Conservation (phyloP, 192 early-diverging fungal species). For the Geranomyces michiganensis region DNA sequence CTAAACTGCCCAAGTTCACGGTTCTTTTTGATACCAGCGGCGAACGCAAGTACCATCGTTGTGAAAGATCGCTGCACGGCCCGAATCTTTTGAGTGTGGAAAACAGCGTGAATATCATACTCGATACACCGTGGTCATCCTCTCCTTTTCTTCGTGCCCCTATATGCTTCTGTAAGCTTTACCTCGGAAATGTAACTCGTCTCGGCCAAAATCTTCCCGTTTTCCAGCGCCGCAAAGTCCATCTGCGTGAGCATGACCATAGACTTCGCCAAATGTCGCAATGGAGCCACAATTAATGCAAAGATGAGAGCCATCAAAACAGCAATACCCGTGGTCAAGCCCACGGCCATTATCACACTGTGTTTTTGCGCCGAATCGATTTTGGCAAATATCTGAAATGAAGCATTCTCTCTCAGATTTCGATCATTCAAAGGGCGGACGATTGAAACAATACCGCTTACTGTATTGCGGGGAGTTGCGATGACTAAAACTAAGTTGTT, state of each 20-base stretch:
- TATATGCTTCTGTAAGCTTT: background rate
- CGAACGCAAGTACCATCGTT: conserved; percentile 3
- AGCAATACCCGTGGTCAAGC: background rate
- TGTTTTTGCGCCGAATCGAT: background rate
- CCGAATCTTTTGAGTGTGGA: background rate
- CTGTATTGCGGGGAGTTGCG: background rate
- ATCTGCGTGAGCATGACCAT: conserved; percentile 3
- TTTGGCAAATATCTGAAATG: background rate
- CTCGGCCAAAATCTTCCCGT: conserved; percentile 5
- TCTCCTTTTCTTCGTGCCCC: background rate
- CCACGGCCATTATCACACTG: background rate
- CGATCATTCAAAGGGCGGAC: background rate
- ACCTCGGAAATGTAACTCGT: conserved; percentile 14
- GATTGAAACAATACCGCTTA: background rate
- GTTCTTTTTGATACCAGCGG: conserved; percentile 1
- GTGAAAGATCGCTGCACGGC: background rate
- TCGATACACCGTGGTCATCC: no score
- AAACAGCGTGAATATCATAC: no score
- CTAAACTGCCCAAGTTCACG: background rate
- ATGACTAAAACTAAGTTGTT: background rate
- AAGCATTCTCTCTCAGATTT: background rate
- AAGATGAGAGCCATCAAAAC: background rate
- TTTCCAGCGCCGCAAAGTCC: conserved; percentile 10
- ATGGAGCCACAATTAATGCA: background rate
- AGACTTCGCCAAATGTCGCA: conserved; percentile 6